These are phyloP conservation scores for Vanderwaltozyma tropicalis DNA, from an alignment of 805 yeast species.

Conservation along the genomic window DNA sequence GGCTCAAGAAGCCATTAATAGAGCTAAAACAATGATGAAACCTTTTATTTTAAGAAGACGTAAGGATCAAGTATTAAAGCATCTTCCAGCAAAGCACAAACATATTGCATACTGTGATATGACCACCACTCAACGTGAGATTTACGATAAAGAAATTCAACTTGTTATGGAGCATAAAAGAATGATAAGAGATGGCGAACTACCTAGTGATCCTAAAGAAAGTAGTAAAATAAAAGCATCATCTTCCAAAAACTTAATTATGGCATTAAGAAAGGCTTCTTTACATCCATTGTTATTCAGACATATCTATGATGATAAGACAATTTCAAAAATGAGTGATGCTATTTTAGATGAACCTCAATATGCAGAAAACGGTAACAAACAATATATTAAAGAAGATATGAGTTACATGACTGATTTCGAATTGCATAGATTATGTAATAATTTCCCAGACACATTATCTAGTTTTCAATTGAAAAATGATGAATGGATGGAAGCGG, in stretches of 20 bases:
- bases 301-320: conserved; percentile 44
- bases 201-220: conserved; percentile 17
- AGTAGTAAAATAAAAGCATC: conserved; percentile 29
- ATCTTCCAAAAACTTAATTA: conserved; percentile 53
- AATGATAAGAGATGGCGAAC: conserved; percentile 16
- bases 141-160: conserved; percentile 54
- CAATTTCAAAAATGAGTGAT: conserved; percentile 56
- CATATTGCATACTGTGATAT: conserved; percentile 56
- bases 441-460: conserved; percentile 58
- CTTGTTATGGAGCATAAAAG: conserved; percentile 28
- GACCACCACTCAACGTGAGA: conserved; percentile 39
- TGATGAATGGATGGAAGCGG: conserved; percentile 52
- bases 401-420: conserved; percentile 92
- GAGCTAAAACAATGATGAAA: conserved; percentile 96
- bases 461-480: conserved; percentile 42
- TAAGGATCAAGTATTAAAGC: conserved; percentile 83
- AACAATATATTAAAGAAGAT: conserved; percentile 73
- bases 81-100: conserved; percentile 71
- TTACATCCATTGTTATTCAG: conserved; percentile 86
- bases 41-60: conserved; percentile 91
- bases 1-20: conserved; percentile 81
- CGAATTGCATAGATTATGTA: conserved; percentile 70
- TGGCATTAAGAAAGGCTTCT: conserved; percentile 87
- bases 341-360: conserved; percentile 73
- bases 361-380: conserved; percentile 63